Percentiles rank a stretch among this genome's conserved stretches.
Evolutionary conservation across 768 basidiomycete genomes (phyloP).

Genomic region (Xanthoconium purpureum): DNA sequence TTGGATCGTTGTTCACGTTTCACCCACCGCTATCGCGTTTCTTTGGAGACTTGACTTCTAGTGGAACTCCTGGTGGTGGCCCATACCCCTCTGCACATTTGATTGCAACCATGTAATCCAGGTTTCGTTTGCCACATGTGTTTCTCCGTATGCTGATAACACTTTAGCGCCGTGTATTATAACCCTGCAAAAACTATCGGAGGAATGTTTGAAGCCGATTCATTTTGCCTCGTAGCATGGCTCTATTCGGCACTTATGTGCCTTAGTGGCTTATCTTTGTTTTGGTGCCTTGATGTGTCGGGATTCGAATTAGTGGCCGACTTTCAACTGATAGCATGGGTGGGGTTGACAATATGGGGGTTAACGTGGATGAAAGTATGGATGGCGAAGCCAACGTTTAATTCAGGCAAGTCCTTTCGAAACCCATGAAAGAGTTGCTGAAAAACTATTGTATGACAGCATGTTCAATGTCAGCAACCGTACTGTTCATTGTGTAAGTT

Average conservation of each 20-base stretch:
- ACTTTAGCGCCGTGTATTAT: slow-evolving; percentile 72
- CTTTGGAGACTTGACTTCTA: slow-evolving; percentile 57
- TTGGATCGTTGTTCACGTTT: slow-evolving; percentile 93
- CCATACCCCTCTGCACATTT: slow-evolving; percentile 84
- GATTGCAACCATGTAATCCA: slow-evolving; percentile 79
- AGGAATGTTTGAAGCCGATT: slow-evolving; percentile 87
- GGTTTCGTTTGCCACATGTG: background rate
- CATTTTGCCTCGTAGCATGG: slow-evolving; percentile 71
- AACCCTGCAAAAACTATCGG: slow-evolving; percentile 94
- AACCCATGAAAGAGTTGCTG: background rate
- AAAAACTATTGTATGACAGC: slow-evolving; percentile 39
- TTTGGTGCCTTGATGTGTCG: slow-evolving; percentile 73
- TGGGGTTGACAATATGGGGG: slow-evolving; percentile 76
- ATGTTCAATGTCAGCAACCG: slow-evolving; percentile 81
- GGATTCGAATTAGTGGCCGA: slow-evolving; percentile 78
- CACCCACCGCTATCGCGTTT: slow-evolving; percentile 67
- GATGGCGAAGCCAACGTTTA: slow-evolving; percentile 87
- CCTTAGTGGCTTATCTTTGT: slow-evolving; percentile 70
- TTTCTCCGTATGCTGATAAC: background rate
- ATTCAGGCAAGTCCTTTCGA: slow-evolving; percentile 55
- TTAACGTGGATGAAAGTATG: slow-evolving; percentile 91
- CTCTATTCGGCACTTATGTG: slow-evolving; percentile 72
- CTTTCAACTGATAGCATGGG: slow-evolving; percentile 70
- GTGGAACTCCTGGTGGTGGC: slow-evolving; percentile 42
- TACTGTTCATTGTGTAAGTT: slow-evolving; percentile 76